These are phyloP conservation scores for Clarireedia monteithiana DNA, from an alignment of 2,329 filamentous ascomycete genomes.

Conservation along the genomic window DNA sequence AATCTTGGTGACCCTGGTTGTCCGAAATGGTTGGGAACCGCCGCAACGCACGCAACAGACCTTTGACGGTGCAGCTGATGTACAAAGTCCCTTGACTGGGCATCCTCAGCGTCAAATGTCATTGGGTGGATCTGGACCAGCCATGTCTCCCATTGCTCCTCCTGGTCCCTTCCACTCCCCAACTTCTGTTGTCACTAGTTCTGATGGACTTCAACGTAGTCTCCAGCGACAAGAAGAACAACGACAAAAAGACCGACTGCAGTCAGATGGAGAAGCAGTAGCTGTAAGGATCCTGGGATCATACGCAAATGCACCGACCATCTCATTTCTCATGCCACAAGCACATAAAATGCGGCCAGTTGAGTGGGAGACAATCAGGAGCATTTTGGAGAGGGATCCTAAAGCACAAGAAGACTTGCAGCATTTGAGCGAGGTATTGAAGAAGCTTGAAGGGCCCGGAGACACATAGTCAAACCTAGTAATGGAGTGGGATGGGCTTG, in stretches of 20 bases:
- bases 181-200: slow-evolving; percentile 16
- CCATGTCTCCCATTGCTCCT: slow-evolving; percentile 45
- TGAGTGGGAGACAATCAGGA: slow-evolving; percentile 67
- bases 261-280: slow-evolving; percentile 45
- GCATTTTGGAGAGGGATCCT: slow-evolving; percentile 30
- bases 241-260: slow-evolving; percentile 23
- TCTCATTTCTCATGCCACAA: slow-evolving; percentile 61
- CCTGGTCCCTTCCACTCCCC: slow-evolving; percentile 27
- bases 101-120: slow-evolving; percentile 39
- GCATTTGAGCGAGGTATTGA: slow-evolving; percentile 47
- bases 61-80: slow-evolving; percentile 17
- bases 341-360: slow-evolving; percentile 59
- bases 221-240: slow-evolving; percentile 36
- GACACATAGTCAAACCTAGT: too few relatives aligned
- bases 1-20: slow-evolving; percentile 78
- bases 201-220: slow-evolving; percentile 21
- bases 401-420: slow-evolving; percentile 33
- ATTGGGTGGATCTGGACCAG: slow-evolving; percentile 38
- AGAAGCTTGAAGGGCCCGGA: slow-evolving; percentile 22
- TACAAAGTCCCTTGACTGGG: slow-evolving; percentile 28
- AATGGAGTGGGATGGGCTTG: background rate
- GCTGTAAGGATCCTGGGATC: slow-evolving; percentile 57
- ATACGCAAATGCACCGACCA: slow-evolving; percentile 54
- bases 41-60: slow-evolving; percentile 4
- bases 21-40: slow-evolving; percentile 50